Conservation (phyloP, 2,329 filamentous ascomycete genomes). For the Chaetomium olivaceum region DNA sequence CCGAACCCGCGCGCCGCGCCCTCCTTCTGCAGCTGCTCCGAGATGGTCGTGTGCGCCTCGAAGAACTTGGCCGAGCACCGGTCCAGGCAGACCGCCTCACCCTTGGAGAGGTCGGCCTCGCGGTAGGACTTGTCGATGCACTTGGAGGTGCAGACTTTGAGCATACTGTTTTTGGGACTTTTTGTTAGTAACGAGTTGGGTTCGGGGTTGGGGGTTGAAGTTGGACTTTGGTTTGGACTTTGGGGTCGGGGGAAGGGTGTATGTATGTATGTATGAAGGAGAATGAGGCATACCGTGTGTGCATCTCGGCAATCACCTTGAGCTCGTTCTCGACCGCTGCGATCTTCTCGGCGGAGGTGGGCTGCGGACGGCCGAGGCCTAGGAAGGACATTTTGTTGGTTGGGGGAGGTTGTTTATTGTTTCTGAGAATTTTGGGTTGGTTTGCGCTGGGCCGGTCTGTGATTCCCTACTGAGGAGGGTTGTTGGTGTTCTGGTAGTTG, state of each 20-base stretch:
- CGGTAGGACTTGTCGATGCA: conserved; percentile 92
- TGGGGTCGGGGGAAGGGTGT: not conserved
- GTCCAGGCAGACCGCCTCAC: conserved; percentile 96
- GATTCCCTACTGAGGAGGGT: not conserved
- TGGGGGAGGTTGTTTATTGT: not conserved
- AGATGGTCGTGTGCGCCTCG: conserved; percentile 96
- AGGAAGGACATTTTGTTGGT: conserved; percentile 38
- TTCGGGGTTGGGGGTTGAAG: not conserved
- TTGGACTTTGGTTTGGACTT: not conserved
- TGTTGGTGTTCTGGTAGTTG: not conserved
- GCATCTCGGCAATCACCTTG: conserved; percentile 97
- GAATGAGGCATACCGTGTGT: conserved; percentile 72
- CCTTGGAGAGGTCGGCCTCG: conserved; percentile 96
- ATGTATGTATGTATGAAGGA: no score
- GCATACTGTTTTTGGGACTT: conserved; percentile 58
- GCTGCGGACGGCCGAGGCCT: conserved; percentile 65
- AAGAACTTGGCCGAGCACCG: conserved; percentile 98
- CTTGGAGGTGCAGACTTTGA: conserved; percentile 88
- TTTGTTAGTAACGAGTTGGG: not conserved
- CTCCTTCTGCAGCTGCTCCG: conserved; percentile 92
- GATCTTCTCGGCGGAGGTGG: conserved; percentile 95
- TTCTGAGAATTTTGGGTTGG: no score
- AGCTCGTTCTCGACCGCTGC: conserved; percentile 94
- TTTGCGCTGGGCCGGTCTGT: not conserved
- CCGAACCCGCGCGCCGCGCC: conserved; percentile 65